Percentiles rank a stretch among this genome's conserved stretches.
Evolutionary conservation across 2,329 filamentous ascomycete species (phyloP).

Genomic region (Arthroderma sp.): DNA sequence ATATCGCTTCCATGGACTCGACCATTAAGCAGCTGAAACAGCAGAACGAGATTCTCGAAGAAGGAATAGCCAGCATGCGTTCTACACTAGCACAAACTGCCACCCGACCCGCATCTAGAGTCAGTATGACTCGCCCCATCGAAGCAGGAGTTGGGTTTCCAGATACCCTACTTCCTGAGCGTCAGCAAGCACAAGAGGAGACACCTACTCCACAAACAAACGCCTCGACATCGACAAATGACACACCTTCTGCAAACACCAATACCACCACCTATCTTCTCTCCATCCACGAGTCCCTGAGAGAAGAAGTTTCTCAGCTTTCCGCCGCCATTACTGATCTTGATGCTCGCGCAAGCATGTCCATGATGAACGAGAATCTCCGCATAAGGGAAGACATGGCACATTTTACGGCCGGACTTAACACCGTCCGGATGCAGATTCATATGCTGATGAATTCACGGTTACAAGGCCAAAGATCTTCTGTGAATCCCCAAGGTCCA

Average conservation of each 20-base stretch:
- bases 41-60: constrained; percentile 35
- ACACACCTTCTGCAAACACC: constrained; percentile 18
- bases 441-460: constrained; percentile 50
- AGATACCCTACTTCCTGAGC: constrained; percentile 9
- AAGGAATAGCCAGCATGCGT: constrained; percentile 31
- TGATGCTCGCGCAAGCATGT: constrained; percentile 49
- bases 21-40: constrained; percentile 33
- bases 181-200: constrained; percentile 5
- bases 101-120: constrained; percentile 13
- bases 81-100: constrained; percentile 23
- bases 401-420: constrained; percentile 47
- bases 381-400: constrained; percentile 50
- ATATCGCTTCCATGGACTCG: constrained; percentile 31
- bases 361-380: constrained; percentile 49
- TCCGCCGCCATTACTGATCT: constrained; percentile 44
- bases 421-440: constrained; percentile 46
- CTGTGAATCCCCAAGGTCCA: constrained; percentile 5
- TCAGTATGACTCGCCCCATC: constrained; percentile 9
- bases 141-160: background rate
- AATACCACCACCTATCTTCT: constrained; percentile 44
- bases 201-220: constrained; percentile 7
- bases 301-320: constrained; percentile 45
- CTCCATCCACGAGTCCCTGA: constrained; percentile 47
- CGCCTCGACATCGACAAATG: constrained; percentile 8
- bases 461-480: constrained; percentile 29